These are phyloP conservation scores for Teratosphaeriaceae sp. DNA, from an alignment of 2,329 filamentous ascomycete species.

Conservation along the genomic window DNA sequence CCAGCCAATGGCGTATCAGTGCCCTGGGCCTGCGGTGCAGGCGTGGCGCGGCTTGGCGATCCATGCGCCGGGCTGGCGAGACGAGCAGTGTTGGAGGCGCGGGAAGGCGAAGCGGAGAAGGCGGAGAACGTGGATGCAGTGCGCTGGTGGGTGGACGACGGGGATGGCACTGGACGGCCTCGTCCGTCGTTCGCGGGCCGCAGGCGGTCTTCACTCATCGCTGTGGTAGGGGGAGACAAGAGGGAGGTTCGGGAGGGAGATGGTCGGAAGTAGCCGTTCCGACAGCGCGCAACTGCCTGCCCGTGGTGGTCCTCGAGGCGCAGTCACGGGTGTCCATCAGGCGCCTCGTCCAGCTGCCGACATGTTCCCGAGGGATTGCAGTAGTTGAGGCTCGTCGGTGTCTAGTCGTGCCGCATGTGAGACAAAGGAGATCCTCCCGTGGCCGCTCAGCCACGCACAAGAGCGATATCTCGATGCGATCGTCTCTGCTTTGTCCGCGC, in stretches of 20 bases:
- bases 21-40: constrained; percentile 41
- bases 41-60: constrained; percentile 15
- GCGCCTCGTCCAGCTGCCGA: background rate
- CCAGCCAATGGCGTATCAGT: constrained; percentile 58
- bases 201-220: background rate
- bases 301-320: no score
- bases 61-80: constrained; percentile 23
- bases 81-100: constrained; percentile 36
- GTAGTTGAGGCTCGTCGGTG: no score
- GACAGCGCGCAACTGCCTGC: no score
- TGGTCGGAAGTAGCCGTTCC: no score
- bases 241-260: no score
- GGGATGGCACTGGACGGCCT: constrained; percentile 2
- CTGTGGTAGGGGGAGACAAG: no score
- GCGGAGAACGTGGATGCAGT: constrained; percentile 8
- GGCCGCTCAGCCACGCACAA: no score
- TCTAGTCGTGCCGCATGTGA: no score
- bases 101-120: constrained; percentile 34
- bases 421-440: background rate
- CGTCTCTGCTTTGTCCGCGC: background rate
- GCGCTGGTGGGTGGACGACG: constrained; percentile 18
- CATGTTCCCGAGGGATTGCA: no score
- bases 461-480: background rate
- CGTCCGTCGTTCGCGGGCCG: background rate
- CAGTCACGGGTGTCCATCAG: background rate